phyloP scores from a whole-genome alignment of 2,329 filamentous ascomycete species.

The Knufia fluminis region DNA sequence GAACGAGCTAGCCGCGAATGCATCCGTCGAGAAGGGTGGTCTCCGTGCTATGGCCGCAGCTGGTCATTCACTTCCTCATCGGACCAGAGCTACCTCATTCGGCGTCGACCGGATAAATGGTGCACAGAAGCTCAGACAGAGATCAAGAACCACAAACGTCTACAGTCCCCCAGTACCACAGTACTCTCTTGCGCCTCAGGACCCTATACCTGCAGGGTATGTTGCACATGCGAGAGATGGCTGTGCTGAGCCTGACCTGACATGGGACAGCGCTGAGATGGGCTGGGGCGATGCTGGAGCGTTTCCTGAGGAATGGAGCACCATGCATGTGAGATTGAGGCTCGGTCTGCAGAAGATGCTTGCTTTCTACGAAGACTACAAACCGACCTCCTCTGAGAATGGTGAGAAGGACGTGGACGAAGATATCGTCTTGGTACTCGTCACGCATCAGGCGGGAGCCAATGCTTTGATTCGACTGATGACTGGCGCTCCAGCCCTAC shows the following conservation, averaged over 20 bases:
- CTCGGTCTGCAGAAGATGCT: slow-evolving; percentile 69
- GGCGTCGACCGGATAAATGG: slow-evolving; percentile 17
- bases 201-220: slow-evolving; percentile 78
- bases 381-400: slow-evolving; percentile 27
- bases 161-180: slow-evolving; percentile 72
- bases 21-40: slow-evolving; percentile 19
- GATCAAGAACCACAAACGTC: slow-evolving; percentile 23
- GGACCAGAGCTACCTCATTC: slow-evolving; percentile 19
- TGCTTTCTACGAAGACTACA: slow-evolving; percentile 64
- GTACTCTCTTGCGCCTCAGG: slow-evolving; percentile 71
- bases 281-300: slow-evolving; percentile 82
- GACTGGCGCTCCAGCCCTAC: slow-evolving; percentile 79
- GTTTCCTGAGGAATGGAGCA: slow-evolving; percentile 88
- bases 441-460: slow-evolving; percentile 91
- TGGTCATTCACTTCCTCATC: slow-evolving; percentile 20
- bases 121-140: slow-evolving; percentile 7
- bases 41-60: slow-evolving; percentile 21
- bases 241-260: slow-evolving; percentile 79
- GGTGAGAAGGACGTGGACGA: slow-evolving; percentile 43
- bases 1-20: slow-evolving; percentile 27
- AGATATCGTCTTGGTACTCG: slow-evolving; percentile 73
- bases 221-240: slow-evolving; percentile 82
- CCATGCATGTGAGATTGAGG: slow-evolving; percentile 87
- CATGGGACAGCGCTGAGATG: slow-evolving; percentile 79
- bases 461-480: slow-evolving; percentile 91